phyloP scores from a whole-genome alignment of 1,284 basidiomycete species.

The Neotropicomus parvogracilis region DNA sequence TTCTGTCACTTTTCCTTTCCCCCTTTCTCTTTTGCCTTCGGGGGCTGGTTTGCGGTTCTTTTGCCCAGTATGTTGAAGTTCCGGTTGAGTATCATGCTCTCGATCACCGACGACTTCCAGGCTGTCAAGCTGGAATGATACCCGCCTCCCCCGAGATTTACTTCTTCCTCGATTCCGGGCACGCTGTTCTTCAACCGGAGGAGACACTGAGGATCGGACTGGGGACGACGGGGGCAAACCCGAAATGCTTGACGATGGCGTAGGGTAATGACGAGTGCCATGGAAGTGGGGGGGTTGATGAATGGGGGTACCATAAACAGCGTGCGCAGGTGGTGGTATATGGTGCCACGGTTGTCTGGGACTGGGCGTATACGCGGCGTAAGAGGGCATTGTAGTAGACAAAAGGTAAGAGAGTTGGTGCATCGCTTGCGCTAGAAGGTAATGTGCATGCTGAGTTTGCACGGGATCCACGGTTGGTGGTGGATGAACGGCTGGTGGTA shows the following conservation, averaged over 20 bases:
- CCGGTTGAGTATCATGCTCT: constrained; percentile 10
- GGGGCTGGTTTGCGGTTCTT: constrained; percentile 10
- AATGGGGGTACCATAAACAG: constrained; percentile 15
- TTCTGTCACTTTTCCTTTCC: constrained; percentile 15
- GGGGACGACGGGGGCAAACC: constrained; percentile 27
- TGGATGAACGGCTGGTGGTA: constrained; percentile 11
- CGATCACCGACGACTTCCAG: constrained; percentile 6
- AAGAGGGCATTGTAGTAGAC: constrained; percentile 31
- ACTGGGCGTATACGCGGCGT: constrained; percentile 16
- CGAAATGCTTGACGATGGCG: constrained; percentile 24
- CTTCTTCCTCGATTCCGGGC: constrained; percentile 20
- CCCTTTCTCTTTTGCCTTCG: constrained; percentile 17
- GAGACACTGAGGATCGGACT: constrained; percentile 16
- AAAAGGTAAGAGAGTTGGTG: constrained; percentile 32
- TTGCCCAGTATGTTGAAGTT: constrained; percentile 4
- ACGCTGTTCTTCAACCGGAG: constrained; percentile 19
- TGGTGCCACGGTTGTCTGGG: constrained; percentile 23
- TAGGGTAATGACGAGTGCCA: constrained; percentile 16
- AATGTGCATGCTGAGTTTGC: constrained; percentile 33
- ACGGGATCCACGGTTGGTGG: constrained; percentile 25
- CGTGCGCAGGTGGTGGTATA: constrained; percentile 2
- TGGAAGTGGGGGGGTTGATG: constrained; percentile 13
- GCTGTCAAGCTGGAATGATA: constrained; percentile 30
- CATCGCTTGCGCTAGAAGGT: constrained; percentile 31
- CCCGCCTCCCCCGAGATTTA: constrained; percentile 27